Evolutionary conservation across 805 yeast genomes (phyloP).

Genomic region (Novakomyces olei): DNA sequence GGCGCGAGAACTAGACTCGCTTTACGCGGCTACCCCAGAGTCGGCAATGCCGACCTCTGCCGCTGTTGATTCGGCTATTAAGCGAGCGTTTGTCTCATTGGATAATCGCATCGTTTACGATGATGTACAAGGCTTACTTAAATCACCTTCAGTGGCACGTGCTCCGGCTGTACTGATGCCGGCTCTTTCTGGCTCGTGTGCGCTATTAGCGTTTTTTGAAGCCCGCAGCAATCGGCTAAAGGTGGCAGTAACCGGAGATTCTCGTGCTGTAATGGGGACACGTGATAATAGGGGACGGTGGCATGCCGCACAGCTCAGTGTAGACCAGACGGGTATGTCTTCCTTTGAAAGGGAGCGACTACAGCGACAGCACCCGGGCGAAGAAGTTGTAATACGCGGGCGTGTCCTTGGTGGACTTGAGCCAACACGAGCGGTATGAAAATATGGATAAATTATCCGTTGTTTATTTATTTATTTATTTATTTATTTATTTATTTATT

Average conservation of each 20-base stretch:
- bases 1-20: conserved; percentile 49
- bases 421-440: conserved; percentile 53
- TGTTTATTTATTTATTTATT: too few relatives aligned
- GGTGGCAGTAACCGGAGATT: conserved; percentile 92
- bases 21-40: conserved; percentile 23
- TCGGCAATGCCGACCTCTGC: conserved; percentile 21
- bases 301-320: conserved; percentile 69
- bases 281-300: conserved; percentile 36
- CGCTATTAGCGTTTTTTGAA: conserved; percentile 68
- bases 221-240: conserved; percentile 45
- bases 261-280: conserved; percentile 73
- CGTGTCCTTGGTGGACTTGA: conserved; percentile 82
- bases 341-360: conserved; percentile 68
- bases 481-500: too few relatives aligned
- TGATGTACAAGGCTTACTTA: conserved; percentile 45
- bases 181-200: conserved; percentile 90
- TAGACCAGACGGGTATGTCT: conserved; percentile 89
- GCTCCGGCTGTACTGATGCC: conserved; percentile 66
- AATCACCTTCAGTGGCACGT: conserved; percentile 35
- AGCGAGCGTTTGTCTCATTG: conserved; percentile 53
- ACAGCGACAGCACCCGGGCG: conserved; percentile 74
- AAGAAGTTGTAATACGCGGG: conserved; percentile 47
- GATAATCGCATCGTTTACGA: conserved; percentile 73
- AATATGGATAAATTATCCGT: too few relatives aligned
- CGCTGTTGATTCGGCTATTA: conserved; percentile 56